These are phyloP conservation scores for Phycomyces blakesleeanus DNA, from an alignment of 192 early-diverging fungal species.

Conservation along the genomic window DNA sequence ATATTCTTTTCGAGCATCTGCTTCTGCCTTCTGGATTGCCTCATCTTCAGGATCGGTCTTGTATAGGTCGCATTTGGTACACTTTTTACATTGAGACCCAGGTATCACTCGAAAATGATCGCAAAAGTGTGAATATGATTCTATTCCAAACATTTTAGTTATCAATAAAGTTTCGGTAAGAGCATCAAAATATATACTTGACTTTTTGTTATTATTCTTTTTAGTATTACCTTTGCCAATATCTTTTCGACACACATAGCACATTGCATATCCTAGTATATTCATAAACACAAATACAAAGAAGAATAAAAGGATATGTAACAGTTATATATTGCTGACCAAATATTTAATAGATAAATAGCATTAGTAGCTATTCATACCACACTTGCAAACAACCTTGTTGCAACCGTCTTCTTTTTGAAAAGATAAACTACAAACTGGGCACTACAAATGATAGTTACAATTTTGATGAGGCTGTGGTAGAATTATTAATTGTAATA, in stretches of 20 bases:
- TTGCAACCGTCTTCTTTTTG: conserved; percentile 59
- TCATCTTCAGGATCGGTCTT: conserved; percentile 48
- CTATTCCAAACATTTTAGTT: conserved; percentile 20
- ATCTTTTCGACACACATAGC: conserved; percentile 60
- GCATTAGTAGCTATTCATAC: conserved; percentile 31
- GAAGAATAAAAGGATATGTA: too few species aligned
- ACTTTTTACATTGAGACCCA: conserved; percentile 46
- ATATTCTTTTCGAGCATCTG: conserved; percentile 42
- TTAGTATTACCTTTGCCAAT: conserved; percentile 33
- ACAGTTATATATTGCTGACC: too few species aligned
- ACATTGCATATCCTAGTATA: conserved; percentile 48
- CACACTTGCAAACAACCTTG: conserved; percentile 59
- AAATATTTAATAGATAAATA: too few species aligned
- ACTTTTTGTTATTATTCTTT: background rate
- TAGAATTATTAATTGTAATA: too few species aligned
- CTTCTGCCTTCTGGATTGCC: conserved; percentile 38
- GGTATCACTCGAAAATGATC: conserved; percentile 54
- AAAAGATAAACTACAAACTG: conserved; percentile 49
- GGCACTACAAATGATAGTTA: conserved; percentile 49
- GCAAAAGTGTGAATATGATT: conserved; percentile 59
- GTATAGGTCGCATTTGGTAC: conserved; percentile 56
- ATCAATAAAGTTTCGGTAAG: too few species aligned
- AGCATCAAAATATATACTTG: too few species aligned
- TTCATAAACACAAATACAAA: too few species aligned
- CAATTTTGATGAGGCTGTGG: too few species aligned